Conservation (phyloP, 140 eudicot genomes). For the Bidens hawaiensis region DNA sequence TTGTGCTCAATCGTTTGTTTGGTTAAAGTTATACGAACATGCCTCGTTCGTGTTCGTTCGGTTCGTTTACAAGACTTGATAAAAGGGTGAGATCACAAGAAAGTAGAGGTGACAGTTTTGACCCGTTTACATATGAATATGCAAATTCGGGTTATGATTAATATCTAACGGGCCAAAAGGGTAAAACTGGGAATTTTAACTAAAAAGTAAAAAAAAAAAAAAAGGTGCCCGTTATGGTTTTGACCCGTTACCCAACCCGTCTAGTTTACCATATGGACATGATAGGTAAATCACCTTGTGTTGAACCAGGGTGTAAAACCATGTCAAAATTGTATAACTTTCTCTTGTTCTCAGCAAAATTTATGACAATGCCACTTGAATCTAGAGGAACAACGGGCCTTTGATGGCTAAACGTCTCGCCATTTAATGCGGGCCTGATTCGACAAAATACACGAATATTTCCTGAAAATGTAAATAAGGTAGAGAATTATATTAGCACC, state of each 20-base stretch:
- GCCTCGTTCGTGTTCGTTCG: too few relatives aligned
- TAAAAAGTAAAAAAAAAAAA: not conserved
- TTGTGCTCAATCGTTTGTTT: too few relatives aligned
- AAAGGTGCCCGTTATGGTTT: not conserved
- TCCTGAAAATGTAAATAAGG: conserved; percentile 34
- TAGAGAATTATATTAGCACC: conserved; percentile 2
- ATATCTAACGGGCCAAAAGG: not conserved
- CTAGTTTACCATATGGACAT: not conserved
- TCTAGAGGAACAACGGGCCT: conserved; percentile 40
- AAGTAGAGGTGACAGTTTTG: not conserved
- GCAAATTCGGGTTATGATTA: not conserved
- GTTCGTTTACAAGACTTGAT: too few relatives aligned
- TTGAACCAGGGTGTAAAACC: conserved; percentile 53
- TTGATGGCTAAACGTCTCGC: conserved; percentile 35
- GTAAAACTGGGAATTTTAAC: not conserved
- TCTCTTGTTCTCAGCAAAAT: conserved; percentile 51
- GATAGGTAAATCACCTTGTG: conserved; percentile 47
- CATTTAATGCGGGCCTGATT: conserved; percentile 43
- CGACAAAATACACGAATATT: conserved; percentile 76
- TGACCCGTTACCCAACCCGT: conserved; percentile 3
- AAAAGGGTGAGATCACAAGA: not conserved
- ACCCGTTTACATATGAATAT: not conserved
- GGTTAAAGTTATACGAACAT: too few relatives aligned
- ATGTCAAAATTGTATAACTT: conserved; percentile 57
- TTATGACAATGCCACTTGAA: conserved; percentile 50